Evolutionary conservation across 164 flowering plant species (phyloP), one percentile per base, ranked within the genome.

Genomic region (Vitis amurensis): DNA sequence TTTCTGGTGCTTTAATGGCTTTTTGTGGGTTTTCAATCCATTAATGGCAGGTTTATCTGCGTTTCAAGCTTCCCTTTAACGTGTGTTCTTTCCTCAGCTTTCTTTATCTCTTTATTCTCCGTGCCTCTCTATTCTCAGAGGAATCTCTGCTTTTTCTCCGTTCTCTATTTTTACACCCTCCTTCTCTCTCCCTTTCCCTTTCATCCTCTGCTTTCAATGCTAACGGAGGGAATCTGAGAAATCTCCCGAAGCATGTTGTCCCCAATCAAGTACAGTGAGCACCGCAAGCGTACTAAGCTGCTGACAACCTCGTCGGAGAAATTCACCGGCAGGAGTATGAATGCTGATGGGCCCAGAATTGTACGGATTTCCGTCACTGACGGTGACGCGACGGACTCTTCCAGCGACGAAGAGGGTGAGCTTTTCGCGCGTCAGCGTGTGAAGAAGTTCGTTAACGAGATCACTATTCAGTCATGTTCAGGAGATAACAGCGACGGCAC

Each of bases 361-460:
- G 86, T 91, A 0, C 77, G 96, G 72, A 75, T 91, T 9, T 81
- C 89, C 2, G 83, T 89, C 31, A 85, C 85, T 2, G 96, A 91
- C 68, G 78, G 74, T 0, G 83, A 91, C 76, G 93, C 93, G 1
- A 91, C 96, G 8, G 96, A 91, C 70, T 87, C 93, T 6, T 87
- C 91, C 48, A 77, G 90, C 53, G 93, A 89, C 62, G 93, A 88
- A 19, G 96, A 91, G 12, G n/a, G 4, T 1, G 23, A 57, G 31
- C 49, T 11, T 31, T 64, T 56, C 55, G 9, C 51, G 1, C 76
- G 89, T 0, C 86, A 65, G 4, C 76, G 93, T 2, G 87, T 91
- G 31, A 89, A 79, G 77, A 84, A 71, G 19, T 91, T 83, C 64
- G 78, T 93, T 9, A 81, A 81, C 75, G 90, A 87, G 72, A 77